A percentile compares a stretch with the other conserved stretches of the same genome.
These are phyloP conservation scores for Pseudomonodictys pantanalensis DNA, from an alignment of 495 filamentous ascomycete genomes.

Conservation along the genomic window DNA sequence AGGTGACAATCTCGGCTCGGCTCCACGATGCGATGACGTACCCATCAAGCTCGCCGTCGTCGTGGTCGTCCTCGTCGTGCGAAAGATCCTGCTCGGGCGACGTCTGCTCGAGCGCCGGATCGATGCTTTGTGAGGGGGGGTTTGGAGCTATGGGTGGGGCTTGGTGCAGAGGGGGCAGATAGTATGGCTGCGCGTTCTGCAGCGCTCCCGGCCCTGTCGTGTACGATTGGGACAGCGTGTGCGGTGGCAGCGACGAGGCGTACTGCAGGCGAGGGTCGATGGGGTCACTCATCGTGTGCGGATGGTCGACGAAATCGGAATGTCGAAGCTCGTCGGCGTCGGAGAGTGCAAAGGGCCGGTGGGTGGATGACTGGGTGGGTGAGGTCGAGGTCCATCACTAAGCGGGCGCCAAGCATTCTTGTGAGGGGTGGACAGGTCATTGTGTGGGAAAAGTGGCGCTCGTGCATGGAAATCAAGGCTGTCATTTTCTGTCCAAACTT, in stretches of 20 bases:
- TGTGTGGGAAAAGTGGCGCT: no score
- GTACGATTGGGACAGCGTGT: constrained; percentile 17
- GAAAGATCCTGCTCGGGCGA: constrained; percentile 7
- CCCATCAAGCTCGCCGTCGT: constrained; percentile 18
- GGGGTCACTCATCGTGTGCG: constrained; percentile 2
- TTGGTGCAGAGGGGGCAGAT: constrained; percentile 22
- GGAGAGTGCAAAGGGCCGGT: constrained; percentile 3
- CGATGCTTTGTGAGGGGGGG: constrained; percentile 21
- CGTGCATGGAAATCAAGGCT: no score
- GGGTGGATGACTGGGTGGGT: background rate
- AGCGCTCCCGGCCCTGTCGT: constrained; percentile 3
- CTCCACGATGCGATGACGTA: constrained; percentile 16
- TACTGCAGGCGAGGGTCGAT: constrained; percentile 31
- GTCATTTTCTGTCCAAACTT: no score
- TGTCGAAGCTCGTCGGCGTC: constrained; percentile 8
- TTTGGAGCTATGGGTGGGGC: constrained; percentile 1
- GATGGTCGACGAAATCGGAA: background rate
- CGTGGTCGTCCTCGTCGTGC: constrained; percentile 20
- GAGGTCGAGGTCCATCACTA: no score
- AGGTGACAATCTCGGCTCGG: no score
- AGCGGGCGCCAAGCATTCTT: no score
- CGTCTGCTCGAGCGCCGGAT: constrained; percentile 29
- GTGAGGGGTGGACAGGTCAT: no score
- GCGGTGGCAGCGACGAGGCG: constrained; percentile 13
- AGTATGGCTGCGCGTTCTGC: constrained; percentile 26